Percentiles rank a stretch among this genome's conserved stretches.
Evolutionary conservation across 768 basidiomycete species (phyloP).

Genomic region (Galerina sulciceps): DNA sequence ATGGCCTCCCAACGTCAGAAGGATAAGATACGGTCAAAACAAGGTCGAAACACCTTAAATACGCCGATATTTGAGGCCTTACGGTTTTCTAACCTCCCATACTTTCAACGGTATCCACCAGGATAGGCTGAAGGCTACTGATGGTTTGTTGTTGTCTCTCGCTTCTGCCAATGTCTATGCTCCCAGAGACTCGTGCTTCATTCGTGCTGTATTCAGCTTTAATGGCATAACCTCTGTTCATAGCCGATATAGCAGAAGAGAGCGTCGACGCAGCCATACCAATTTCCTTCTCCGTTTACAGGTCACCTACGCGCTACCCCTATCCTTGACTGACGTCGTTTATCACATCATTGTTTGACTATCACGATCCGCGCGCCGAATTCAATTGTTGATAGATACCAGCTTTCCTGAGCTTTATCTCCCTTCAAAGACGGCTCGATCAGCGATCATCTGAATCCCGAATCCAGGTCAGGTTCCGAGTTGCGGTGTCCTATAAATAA

Average conservation of each 20-base stretch:
- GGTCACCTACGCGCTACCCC: background rate
- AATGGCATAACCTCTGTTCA: slow-evolving; percentile 51
- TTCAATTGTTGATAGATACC: too few species aligned
- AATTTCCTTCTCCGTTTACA: background rate
- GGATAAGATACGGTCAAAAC: background rate
- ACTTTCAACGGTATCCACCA: background rate
- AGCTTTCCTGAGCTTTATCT: too few species aligned
- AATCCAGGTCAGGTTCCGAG: too few species aligned
- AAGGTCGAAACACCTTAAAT: slow-evolving; percentile 20
- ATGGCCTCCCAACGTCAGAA: background rate
- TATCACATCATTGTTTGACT: too few species aligned
- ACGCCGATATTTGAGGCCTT: background rate
- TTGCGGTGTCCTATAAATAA: too few species aligned
- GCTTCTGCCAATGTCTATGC: slow-evolving; percentile 10
- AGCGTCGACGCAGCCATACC: slow-evolving; percentile 36
- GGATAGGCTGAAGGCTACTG: background rate
- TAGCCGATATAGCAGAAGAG: slow-evolving; percentile 58
- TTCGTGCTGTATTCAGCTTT: slow-evolving; percentile 33
- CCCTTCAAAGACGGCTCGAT: too few species aligned
- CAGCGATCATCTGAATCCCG: too few species aligned
- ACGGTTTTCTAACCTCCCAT: background rate
- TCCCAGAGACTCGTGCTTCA: slow-evolving; percentile 4
- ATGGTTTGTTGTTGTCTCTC: slow-evolving; percentile 11
- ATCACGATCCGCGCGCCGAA: too few species aligned
- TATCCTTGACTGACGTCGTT: too few species aligned